Conservation (phyloP, 371 early-diverging fungal species). For the Saksenaea vasiformis region DNA sequence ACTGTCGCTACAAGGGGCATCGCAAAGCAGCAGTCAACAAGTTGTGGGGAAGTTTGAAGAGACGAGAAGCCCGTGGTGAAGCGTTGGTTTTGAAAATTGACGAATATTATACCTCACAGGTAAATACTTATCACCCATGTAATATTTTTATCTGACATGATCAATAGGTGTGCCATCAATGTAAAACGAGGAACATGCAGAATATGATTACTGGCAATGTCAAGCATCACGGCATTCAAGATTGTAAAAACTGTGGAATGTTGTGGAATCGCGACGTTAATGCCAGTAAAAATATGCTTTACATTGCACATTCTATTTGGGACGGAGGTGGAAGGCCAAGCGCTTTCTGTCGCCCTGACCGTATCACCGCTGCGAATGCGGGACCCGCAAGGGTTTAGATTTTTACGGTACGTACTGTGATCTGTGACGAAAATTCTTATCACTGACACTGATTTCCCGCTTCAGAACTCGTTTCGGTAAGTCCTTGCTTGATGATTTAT, state of each 20-base stretch:
- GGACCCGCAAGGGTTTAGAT: conserved; percentile 12
- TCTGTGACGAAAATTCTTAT: no score
- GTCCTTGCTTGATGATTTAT: no score
- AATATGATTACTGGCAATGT: conserved; percentile 1
- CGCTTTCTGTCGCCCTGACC: not conserved
- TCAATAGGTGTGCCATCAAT: conserved; percentile 4
- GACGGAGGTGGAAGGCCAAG: not conserved
- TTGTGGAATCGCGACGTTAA: conserved; percentile 8
- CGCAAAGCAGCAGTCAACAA: not conserved
- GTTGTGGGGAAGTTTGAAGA: not conserved
- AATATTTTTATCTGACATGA: not conserved
- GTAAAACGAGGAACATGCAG: not conserved
- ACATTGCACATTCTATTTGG: conserved; percentile 4
- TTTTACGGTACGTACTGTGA: not conserved
- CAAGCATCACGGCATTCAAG: conserved; percentile 7
- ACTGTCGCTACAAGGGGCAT: not conserved
- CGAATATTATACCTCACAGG: conserved; percentile 8
- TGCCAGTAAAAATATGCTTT: conserved; percentile 4
- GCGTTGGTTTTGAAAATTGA: not conserved
- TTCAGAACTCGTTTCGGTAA: no score
- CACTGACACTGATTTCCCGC: no score
- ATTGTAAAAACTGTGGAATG: conserved; percentile 6
- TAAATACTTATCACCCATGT: not conserved
- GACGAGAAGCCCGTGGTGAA: conserved; percentile 5
- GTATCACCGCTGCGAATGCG: conserved; percentile 8